Conservation (phyloP, 1,284 basidiomycete species). For the Sporisorium iseilematis-ciliati region DNA sequence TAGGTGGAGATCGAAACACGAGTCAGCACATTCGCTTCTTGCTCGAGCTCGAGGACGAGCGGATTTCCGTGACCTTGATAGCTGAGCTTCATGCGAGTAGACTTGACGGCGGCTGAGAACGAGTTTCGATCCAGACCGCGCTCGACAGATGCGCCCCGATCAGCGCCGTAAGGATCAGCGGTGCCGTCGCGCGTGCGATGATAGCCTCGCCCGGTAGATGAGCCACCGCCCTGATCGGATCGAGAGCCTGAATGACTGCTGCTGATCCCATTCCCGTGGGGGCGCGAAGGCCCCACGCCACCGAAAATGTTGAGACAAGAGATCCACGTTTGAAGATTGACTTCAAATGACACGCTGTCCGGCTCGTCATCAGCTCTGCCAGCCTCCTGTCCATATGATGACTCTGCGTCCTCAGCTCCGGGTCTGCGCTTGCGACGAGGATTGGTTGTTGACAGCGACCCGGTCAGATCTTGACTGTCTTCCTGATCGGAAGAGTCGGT, state of each 20-base stretch:
- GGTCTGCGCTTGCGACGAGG: background rate
- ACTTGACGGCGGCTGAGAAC: constrained; percentile 16
- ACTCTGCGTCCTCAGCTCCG: constrained; percentile 19
- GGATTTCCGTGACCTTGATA: constrained; percentile 85
- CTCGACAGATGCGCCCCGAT: constrained; percentile 26
- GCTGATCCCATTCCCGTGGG: constrained; percentile 1
- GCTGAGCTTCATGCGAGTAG: constrained; percentile 84
- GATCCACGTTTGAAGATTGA: constrained; percentile 83
- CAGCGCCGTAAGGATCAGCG: constrained; percentile 22
- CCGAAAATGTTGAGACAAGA: constrained; percentile 94
- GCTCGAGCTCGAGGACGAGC: constrained; percentile 78
- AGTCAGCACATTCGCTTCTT: constrained; percentile 90
- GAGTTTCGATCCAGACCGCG: constrained; percentile 22
- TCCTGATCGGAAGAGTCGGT: constrained; percentile 14
- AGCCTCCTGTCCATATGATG: background rate
- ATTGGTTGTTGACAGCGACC: background rate
- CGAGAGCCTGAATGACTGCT: constrained; percentile 11
- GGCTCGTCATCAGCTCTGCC: constrained; percentile 62
- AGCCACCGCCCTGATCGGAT: constrained; percentile 1
- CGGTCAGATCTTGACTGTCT: background rate
- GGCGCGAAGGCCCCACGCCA: constrained; percentile 73
- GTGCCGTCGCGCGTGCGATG: constrained; percentile 30
- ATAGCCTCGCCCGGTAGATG: constrained; percentile 15
- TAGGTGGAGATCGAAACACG: constrained; percentile 88
- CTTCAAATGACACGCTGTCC: constrained; percentile 76